A percentile compares a stretch with the other conserved stretches of the same genome.
These are phyloP conservation scores for Colletotrichum cordylinicola DNA, from an alignment of 2,329 filamentous ascomycete genomes.

Conservation along the genomic window DNA sequence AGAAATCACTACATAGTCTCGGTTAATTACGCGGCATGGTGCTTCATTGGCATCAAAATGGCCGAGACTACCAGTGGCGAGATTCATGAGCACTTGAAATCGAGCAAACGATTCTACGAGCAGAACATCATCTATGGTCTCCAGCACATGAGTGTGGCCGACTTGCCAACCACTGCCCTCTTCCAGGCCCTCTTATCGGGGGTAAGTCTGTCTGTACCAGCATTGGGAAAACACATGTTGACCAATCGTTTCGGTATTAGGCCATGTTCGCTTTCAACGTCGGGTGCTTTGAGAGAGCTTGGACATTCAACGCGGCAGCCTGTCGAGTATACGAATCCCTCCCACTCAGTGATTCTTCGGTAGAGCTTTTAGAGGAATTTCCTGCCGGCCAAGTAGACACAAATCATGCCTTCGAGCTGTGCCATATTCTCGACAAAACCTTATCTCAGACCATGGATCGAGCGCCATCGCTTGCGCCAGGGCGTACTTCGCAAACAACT, in stretches of 20 bases:
- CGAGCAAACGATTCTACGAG: not conserved
- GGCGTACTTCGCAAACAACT: too few species aligned
- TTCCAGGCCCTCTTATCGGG: not conserved
- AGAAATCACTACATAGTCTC: not conserved
- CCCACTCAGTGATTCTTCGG: not conserved
- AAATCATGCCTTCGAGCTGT: not conserved
- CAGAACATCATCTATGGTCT: not conserved
- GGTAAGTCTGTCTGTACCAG: not conserved
- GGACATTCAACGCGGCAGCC: not conserved
- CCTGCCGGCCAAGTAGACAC: not conserved
- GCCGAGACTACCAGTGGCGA: not conserved
- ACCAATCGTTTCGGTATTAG: not conserved
- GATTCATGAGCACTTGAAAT: not conserved
- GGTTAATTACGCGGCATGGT: not conserved
- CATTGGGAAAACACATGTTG: not conserved
- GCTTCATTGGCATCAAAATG: not conserved
- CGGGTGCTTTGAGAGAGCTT: not conserved
- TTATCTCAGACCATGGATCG: not conserved
- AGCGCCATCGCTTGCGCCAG: not conserved
- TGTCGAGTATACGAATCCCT: not conserved
- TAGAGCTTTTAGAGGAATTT: accelerated
- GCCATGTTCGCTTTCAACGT: not conserved
- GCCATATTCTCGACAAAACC: not conserved
- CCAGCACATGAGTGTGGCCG: not conserved
- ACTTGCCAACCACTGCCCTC: not conserved